Evolutionary conservation across 306 rosid species (phyloP).

Genomic region (Cyamopsis tetragonoloba): DNA sequence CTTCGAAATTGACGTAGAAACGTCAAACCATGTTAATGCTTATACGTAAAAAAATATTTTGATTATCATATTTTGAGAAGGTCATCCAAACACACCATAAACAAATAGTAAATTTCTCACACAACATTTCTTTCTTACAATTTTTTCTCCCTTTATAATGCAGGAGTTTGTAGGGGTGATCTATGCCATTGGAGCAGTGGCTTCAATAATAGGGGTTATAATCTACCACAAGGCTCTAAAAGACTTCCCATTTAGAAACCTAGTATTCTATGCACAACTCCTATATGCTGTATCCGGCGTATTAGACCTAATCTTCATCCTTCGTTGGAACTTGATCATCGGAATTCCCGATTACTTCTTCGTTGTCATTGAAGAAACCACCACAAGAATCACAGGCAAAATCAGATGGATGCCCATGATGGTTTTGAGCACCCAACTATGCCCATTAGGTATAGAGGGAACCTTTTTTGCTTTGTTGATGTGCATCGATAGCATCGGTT

Average conservation of each 20-base stretch:
- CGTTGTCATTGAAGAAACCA: conserved; percentile 55
- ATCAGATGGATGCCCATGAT: conserved; percentile 78
- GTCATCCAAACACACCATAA: too few relatives aligned
- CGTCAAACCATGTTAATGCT: too few relatives aligned
- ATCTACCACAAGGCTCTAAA: conserved; percentile 74
- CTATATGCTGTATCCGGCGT: conserved; percentile 54
- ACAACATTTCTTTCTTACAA: background rate
- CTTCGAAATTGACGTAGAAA: too few relatives aligned
- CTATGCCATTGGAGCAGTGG: conserved; percentile 70
- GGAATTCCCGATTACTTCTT: conserved; percentile 64
- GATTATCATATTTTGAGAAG: too few relatives aligned
- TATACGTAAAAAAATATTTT: too few relatives aligned
- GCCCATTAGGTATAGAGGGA: conserved; percentile 77
- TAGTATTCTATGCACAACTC: conserved; percentile 62
- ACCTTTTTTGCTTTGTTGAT: conserved; percentile 68
- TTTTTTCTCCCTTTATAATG: background rate
- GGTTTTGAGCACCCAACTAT: conserved; percentile 60
- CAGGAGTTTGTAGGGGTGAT: conserved; percentile 79
- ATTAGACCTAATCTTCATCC: conserved; percentile 56
- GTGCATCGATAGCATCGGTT: conserved; percentile 67
- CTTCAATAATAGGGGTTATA: conserved; percentile 63
- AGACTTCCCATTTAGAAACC: conserved; percentile 48
- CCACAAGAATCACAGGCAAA: conserved; percentile 37
- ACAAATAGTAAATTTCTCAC: background rate
- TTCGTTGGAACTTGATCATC: conserved; percentile 56